Percentiles rank a stretch among this genome's conserved stretches.
These are phyloP conservation scores for Acacia melanoxylon DNA, from an alignment of 306 rosid genomes.

Conservation along the genomic window DNA sequence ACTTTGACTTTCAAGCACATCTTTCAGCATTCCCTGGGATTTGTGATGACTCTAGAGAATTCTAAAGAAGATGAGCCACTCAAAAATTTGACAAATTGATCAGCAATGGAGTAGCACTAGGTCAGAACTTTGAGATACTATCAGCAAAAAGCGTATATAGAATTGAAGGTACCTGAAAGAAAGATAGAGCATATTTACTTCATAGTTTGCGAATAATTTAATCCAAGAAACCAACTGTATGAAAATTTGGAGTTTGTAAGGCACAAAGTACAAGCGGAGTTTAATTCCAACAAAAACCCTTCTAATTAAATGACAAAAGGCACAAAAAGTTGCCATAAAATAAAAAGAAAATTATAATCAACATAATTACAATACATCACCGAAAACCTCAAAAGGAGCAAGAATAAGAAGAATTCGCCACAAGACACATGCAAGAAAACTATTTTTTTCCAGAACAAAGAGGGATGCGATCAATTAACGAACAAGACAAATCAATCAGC, in stretches of 20 bases:
- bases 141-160: background rate
- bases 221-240: slow-evolving; percentile 5
- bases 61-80: slow-evolving; percentile 9
- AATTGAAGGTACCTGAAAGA: slow-evolving; percentile 40
- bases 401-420: background rate
- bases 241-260: background rate
- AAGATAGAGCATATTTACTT: slow-evolving; percentile 7
- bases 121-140: slow-evolving; percentile 29
- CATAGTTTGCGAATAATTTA: slow-evolving; percentile 10
- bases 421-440: background rate
- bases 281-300: background rate
- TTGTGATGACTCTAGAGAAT: slow-evolving; percentile 43
- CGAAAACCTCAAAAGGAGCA: background rate
- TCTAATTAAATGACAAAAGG: slow-evolving; percentile 7
- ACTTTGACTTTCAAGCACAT: slow-evolving; percentile 69
- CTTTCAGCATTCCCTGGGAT: slow-evolving; percentile 90
- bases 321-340: background rate
- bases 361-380: background rate
- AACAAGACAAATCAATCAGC: background rate
- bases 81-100: slow-evolving; percentile 3
- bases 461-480: background rate
- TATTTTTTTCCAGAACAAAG: background rate
- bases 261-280: background rate
- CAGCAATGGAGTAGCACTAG: slow-evolving; percentile 24
- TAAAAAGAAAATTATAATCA: background rate